Percentiles rank a stretch among this genome's conserved stretches.
phyloP scores from a whole-genome alignment of 2,329 filamentous ascomycete genomes.

The Colletotrichum melonis region DNA sequence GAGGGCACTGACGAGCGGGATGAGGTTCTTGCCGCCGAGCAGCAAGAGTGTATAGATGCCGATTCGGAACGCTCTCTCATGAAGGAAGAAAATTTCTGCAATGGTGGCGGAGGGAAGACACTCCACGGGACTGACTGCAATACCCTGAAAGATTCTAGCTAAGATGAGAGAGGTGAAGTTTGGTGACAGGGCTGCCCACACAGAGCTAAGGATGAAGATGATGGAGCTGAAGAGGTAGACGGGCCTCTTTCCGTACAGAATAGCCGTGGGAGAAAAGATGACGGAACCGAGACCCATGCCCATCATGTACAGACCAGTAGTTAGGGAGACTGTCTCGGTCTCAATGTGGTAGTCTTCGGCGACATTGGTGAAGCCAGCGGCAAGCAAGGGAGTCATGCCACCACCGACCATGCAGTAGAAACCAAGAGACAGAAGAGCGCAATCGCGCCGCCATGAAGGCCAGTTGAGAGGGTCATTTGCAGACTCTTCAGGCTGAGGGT shows the following conservation, averaged over 20 bases:
- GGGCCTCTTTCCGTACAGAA: slow-evolving; percentile 89
- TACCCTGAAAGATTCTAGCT: slow-evolving; percentile 87
- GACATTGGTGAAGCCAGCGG: slow-evolving; percentile 89
- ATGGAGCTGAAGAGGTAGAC: slow-evolving; percentile 85
- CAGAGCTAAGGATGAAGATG: slow-evolving; percentile 78
- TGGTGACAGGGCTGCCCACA: slow-evolving; percentile 90
- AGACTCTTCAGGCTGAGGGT: slow-evolving; percentile 92
- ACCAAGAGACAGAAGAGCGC: slow-evolving; percentile 83
- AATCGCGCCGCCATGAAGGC: slow-evolving; percentile 83
- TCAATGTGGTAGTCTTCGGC: slow-evolving; percentile 73
- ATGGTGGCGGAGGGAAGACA: slow-evolving; percentile 94
- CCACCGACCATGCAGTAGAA: slow-evolving; percentile 95
- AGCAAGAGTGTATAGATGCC: slow-evolving; percentile 93
- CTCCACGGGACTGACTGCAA: slow-evolving; percentile 90
- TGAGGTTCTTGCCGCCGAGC: slow-evolving; percentile 89
- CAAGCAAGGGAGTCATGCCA: slow-evolving; percentile 90
- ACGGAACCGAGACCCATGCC: slow-evolving; percentile 88
- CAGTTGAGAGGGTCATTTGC: slow-evolving; percentile 94
- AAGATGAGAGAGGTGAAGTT: slow-evolving; percentile 83
- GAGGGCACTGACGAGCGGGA: slow-evolving; percentile 87
- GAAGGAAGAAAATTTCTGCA: slow-evolving; percentile 95
- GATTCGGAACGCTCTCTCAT: slow-evolving; percentile 91
- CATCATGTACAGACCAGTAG: slow-evolving; percentile 94
- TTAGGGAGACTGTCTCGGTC: slow-evolving; percentile 81
- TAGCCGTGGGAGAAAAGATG: slow-evolving; percentile 88